These are phyloP conservation scores for Salinomyces thailandicus DNA, from an alignment of 2,329 filamentous ascomycete species.

Conservation along the genomic window DNA sequence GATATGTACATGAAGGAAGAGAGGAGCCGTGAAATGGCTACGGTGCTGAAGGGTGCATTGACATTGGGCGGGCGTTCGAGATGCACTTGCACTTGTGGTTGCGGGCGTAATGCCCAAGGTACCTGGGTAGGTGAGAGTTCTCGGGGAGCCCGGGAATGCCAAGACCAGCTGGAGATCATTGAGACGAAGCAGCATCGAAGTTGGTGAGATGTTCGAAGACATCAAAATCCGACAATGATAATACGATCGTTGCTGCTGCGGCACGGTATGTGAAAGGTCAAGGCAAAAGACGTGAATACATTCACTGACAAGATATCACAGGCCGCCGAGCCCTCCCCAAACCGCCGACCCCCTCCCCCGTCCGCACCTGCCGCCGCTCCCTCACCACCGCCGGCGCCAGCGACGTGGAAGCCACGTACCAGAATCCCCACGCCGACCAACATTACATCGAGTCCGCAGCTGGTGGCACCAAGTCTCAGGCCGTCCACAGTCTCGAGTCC, in stretches of 20 bases:
- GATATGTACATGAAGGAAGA: slow-evolving; percentile 4
- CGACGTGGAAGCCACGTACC: slow-evolving; percentile 23
- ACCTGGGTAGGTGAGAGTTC: no score
- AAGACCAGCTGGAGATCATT: slow-evolving; percentile 4
- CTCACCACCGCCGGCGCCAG: slow-evolving; percentile 21
- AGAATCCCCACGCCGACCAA: slow-evolving; percentile 5
- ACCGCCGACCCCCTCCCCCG: slow-evolving; percentile 21
- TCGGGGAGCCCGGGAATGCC: slow-evolving; percentile 7
- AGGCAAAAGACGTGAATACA: no score
- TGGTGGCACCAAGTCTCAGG: slow-evolving; percentile 5
- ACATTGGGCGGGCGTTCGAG: background rate
- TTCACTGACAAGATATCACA: no score
- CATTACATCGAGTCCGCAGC: slow-evolving; percentile 4
- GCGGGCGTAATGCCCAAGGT: no score
- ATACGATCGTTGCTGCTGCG: slow-evolving; percentile 32
- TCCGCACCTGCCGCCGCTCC: slow-evolving; percentile 25
- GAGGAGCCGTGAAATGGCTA: no score
- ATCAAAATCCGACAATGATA: slow-evolving; percentile 34
- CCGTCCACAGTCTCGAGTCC: slow-evolving; percentile 1
- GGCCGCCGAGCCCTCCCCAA: slow-evolving; percentile 31
- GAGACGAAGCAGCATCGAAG: background rate
- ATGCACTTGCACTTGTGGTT: background rate
- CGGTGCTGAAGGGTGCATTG: no score
- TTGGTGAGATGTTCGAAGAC: no score
- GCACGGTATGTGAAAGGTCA: slow-evolving; percentile 29